Percentiles rank a stretch among this genome's conserved stretches.
These are phyloP conservation scores for Leucosporidium scottii DNA, from an alignment of 768 basidiomycete genomes.

Conservation along the genomic window DNA sequence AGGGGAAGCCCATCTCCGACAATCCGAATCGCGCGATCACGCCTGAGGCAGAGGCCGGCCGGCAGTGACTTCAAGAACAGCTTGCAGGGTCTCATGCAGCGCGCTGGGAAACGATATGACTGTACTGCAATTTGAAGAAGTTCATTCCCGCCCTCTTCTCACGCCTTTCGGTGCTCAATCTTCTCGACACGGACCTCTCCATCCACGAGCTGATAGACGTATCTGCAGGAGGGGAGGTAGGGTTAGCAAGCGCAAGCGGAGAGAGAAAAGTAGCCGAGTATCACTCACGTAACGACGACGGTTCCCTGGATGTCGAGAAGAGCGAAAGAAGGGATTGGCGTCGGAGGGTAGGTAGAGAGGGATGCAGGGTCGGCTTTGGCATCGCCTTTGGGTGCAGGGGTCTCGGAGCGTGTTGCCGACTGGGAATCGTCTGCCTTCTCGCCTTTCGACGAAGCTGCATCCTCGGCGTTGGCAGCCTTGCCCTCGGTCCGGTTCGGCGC, in stretches of 20 bases:
- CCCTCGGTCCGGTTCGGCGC: neutral
- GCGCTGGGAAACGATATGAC: no score
- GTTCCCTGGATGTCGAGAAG: slow-evolving; percentile 96
- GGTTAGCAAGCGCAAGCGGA: neutral
- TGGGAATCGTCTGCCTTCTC: neutral
- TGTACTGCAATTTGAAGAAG: no score
- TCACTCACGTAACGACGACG: slow-evolving; percentile 89
- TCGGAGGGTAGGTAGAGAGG: slow-evolving; percentile 44
- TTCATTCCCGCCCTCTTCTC: no score
- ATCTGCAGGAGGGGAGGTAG: neutral
- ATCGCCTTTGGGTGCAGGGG: neutral
- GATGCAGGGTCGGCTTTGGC: neutral
- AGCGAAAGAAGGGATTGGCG: slow-evolving; percentile 87
- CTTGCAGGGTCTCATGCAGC: no score
- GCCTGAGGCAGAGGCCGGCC: no score
- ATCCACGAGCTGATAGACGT: slow-evolving; percentile 28
- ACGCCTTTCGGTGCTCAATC: slow-evolving; percentile 13
- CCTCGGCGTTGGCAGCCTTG: neutral
- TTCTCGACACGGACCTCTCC: slow-evolving; percentile 44
- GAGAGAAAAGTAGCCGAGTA: neutral
- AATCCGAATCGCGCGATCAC: no score
- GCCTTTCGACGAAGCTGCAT: no score
- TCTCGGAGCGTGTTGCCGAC: neutral
- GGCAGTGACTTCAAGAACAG: no score
- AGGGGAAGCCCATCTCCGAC: no score